Percentiles rank a stretch among this genome's conserved stretches.
Conservation (phyloP, 2,329 filamentous ascomycete genomes). For the Alternaria gaisen region DNA sequence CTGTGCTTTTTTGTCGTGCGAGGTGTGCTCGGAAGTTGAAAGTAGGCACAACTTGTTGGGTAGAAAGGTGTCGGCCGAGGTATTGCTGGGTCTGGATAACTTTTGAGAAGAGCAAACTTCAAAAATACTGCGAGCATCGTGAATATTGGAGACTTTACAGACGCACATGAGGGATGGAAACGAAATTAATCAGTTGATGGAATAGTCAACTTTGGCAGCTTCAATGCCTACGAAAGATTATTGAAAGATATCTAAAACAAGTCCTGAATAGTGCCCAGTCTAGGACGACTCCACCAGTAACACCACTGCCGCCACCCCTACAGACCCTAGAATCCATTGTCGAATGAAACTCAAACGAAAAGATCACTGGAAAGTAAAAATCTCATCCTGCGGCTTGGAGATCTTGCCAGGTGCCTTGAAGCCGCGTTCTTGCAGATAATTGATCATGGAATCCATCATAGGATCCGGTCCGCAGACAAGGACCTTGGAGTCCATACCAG, state of each 20-base stretch:
- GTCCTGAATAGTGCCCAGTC: neutral
- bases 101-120: neutral
- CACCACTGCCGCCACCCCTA: neutral
- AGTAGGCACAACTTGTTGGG: neutral
- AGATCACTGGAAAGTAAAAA: slow-evolving; percentile 16
- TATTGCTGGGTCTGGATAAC: neutral
- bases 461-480: slow-evolving; percentile 75
- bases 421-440: slow-evolving; percentile 16
- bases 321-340: neutral
- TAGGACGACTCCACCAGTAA: neutral
- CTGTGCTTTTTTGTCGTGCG: neutral
- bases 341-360: neutral
- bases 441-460: slow-evolving; percentile 20
- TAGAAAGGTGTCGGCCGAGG: neutral
- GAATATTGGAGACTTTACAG: neutral
- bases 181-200: neutral
- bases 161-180: too few species aligned
- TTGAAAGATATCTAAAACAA: neutral
- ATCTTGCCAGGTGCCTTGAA: slow-evolving; percentile 25
- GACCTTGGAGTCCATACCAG: slow-evolving; percentile 84
- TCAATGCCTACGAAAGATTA: neutral
- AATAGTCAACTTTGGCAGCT: neutral
- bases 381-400: slow-evolving; percentile 22
- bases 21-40: neutral
- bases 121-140: neutral